Base-by-base conservation (phyloP, 2,329 filamentous ascomycete genomes). In the Aspergillus sp. region DNA sequence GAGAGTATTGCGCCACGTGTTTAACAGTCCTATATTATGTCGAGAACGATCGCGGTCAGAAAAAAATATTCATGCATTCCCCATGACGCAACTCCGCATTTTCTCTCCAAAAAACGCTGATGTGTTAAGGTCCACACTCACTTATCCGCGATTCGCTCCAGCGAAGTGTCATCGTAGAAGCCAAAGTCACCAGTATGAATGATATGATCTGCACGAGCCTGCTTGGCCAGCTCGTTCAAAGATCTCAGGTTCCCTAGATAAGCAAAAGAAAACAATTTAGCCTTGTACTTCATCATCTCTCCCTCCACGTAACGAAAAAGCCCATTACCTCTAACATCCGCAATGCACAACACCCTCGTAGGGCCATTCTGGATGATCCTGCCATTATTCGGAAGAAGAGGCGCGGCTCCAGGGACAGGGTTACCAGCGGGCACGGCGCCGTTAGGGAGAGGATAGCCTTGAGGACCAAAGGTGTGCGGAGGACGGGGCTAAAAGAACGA, bases 141-240 rank as follows among this genome's bases (percentile, higher is more conserved):
- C 88, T 98, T 98, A 71, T 98, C 93, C 36, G 93, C 93, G 73
- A 98, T 97, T 63, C 93, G 85, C 63, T 97, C 91, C 57, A 98
- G 76, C 33, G 93, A 98, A 46, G 85, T 88, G 61, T 94, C 86
- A 69, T 98, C 93, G 74, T 98, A 98, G 74, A 98, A 98, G 53
- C 93, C 93, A 67, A 98, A 98, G 69, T 98, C 93, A 69, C 93
- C 93, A 19, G 93, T 98, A 72, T 98, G 93, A 63, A 98, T 89
- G 70, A 98, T 95, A 73, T 96, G 89, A 72, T 96, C 89, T 60
- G 93, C 93, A 66, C 86, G 86, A 52, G 93, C 91, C 66, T 93
- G 86, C 71, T 88, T 94, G 55, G 93, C 93, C 52, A 98, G 84
- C 52, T 97, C 90, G 73, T 98, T 98, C 62, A 98, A 77, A 56